phyloP scores from a whole-genome alignment of 805 yeast genomes.

The Sugiyamaella smithiae region DNA sequence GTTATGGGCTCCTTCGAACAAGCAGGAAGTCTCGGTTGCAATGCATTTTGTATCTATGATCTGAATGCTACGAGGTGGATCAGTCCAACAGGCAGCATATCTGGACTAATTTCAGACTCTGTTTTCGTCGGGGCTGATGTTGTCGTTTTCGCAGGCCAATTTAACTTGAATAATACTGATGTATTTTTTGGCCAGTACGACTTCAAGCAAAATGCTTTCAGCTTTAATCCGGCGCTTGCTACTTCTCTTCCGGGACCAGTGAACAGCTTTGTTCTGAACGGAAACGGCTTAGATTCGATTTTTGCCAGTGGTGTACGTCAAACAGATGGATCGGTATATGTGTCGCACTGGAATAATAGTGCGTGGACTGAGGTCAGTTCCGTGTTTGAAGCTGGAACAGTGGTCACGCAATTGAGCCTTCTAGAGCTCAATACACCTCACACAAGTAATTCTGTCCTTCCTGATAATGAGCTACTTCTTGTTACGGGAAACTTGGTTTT shows the following conservation, averaged over 20 bases:
- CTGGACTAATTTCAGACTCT: conserved; percentile 56
- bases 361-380: conserved; percentile 47
- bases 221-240: conserved; percentile 21
- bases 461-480: conserved; percentile 47
- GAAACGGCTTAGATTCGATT: conserved; percentile 42
- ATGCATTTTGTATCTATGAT: conserved; percentile 65
- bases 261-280: conserved; percentile 34
- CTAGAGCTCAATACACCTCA: conserved; percentile 36
- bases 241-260: conserved; percentile 29
- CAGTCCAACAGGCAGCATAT: conserved; percentile 37
- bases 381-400: conserved; percentile 34
- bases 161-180: conserved; percentile 40
- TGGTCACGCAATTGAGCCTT: conserved; percentile 47
- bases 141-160: conserved; percentile 53
- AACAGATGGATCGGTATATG: conserved; percentile 33
- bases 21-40: conserved; percentile 58
- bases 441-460: conserved; percentile 35
- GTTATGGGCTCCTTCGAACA: conserved; percentile 72
- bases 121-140: conserved; percentile 43
- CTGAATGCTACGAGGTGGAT: conserved; percentile 54
- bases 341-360: conserved; percentile 46
- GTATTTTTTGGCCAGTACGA: conserved; percentile 54
- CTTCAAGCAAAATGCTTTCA: conserved; percentile 40
- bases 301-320: conserved; percentile 39
- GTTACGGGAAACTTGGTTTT: conserved; percentile 58